Conservation (phyloP, 2,329 filamentous ascomycete species). For the Teratosphaeria viscida region DNA sequence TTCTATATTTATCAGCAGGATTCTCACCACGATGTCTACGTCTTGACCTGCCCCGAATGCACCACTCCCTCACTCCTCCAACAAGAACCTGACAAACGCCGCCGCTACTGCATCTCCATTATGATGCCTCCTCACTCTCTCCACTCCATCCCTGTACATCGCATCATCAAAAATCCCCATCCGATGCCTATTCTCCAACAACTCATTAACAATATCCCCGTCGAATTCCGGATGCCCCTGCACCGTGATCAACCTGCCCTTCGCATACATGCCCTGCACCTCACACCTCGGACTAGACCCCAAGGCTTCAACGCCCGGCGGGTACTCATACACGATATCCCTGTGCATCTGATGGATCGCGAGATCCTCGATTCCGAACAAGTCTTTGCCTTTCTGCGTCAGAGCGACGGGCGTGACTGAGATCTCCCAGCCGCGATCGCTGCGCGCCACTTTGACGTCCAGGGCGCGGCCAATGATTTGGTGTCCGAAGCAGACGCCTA, state of each 20-base stretch:
- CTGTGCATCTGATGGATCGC: slow-evolving; percentile 78
- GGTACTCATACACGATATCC: slow-evolving; percentile 60
- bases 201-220: slow-evolving; percentile 56
- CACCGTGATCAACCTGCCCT: slow-evolving; percentile 58
- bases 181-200: slow-evolving; percentile 54
- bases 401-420: slow-evolving; percentile 60
- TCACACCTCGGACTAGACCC: slow-evolving; percentile 56
- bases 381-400: slow-evolving; percentile 56
- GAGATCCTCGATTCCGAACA: slow-evolving; percentile 58
- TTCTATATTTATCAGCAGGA: too few species aligned
- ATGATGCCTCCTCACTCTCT: slow-evolving; percentile 55
- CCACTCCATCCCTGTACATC: slow-evolving; percentile 57
- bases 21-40: too few species aligned
- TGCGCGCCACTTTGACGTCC: slow-evolving; percentile 55
- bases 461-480: slow-evolving; percentile 71
- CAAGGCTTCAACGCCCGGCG: slow-evolving; percentile 50
- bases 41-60: background rate
- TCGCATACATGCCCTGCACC: slow-evolving; percentile 70
- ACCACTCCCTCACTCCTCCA: slow-evolving; percentile 37
- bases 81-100: slow-evolving; percentile 67
- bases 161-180: slow-evolving; percentile 61
- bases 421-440: slow-evolving; percentile 68
- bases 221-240: slow-evolving; percentile 85
- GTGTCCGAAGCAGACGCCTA: slow-evolving; percentile 81
- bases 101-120: slow-evolving; percentile 68